These are phyloP conservation scores for Fennellomyces sp. DNA, from an alignment of 371 early-diverging fungal genomes.

Conservation along the genomic window DNA sequence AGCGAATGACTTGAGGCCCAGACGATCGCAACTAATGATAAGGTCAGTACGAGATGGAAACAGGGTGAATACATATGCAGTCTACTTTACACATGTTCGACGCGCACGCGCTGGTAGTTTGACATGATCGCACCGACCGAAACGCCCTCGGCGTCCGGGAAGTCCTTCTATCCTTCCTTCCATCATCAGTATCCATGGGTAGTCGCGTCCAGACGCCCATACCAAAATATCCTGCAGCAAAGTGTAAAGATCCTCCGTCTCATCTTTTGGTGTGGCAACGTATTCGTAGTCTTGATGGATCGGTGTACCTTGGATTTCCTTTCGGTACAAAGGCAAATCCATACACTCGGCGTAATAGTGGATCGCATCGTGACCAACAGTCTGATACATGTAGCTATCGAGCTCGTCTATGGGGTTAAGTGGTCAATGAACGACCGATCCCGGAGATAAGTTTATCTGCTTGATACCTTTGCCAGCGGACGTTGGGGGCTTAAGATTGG, in stretches of 20 bases:
- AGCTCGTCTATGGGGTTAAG: slow-evolving; percentile 69
- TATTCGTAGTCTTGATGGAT: slow-evolving; percentile 72
- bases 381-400: slow-evolving; percentile 99
- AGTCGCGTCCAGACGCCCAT: background rate
- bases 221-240: slow-evolving; percentile 76
- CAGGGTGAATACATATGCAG: too few species aligned
- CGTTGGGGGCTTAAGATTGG: slow-evolving; percentile 89
- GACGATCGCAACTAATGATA: slow-evolving; percentile 72
- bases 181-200: background rate
- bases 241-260: slow-evolving; percentile 95
- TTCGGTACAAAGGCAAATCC: slow-evolving; percentile 87
- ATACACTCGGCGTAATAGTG: slow-evolving; percentile 87
- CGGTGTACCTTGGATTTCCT: slow-evolving; percentile 78
- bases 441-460: background rate
- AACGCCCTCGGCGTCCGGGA: slow-evolving; percentile 90
- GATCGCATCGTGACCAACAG: slow-evolving; percentile 96
- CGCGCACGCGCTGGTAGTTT: slow-evolving; percentile 96
- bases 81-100: slow-evolving; percentile 86
- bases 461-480: slow-evolving; percentile 65
- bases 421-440: background rate
- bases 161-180: slow-evolving; percentile 38
- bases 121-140: slow-evolving; percentile 98
- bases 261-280: slow-evolving; percentile 73
- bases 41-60: background rate
- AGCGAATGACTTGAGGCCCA: slow-evolving; percentile 84